Base-by-base conservation (phyloP, 768 basidiomycete genomes). In the Glaciozyma antarctica region DNA sequence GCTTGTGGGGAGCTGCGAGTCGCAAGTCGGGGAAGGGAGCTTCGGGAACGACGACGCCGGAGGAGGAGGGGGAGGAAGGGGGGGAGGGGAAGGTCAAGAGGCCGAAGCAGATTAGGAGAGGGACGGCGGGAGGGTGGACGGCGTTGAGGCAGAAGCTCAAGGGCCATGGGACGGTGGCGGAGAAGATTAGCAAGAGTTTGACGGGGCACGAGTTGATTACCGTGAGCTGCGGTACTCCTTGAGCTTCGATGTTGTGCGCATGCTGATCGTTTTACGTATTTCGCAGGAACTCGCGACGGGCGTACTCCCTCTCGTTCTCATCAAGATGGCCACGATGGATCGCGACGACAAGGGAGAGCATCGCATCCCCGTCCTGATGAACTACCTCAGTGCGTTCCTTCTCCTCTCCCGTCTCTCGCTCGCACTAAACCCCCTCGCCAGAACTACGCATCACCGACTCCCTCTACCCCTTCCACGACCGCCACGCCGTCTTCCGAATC, bases 361-460 rank as follows among this genome's bases (percentile, higher is more conserved):
- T n/a, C 84, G 90, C 54, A 74, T 74, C 30, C 73, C 73, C 12
- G 66, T 74, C 49, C 66, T 73, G 13, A 67, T 73, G 61, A 71
- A 73, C 52, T 71, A 68, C 62, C 64, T 71, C 62, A 71, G 69
- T 67, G 45, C 41, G 64, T 48, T 28, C 19, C 21, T 9, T 19
- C 57, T 54, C 63, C 61, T 47, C 32, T 60, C 49, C 49, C 12
- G 0, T 9, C 1, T 3, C 5, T 5, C 21, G 21, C 21, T 32
- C 54, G 26, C 43, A 60, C 45, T 43, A 38, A 62, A 54, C 41
- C 24, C 19, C 48, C 48, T n/a, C n/a, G 6, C 74, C 84, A 88
- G 83, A 89, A 47, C 85, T 93, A 62, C 86, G 87, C 16, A 82
- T 93, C 64, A 89, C 86, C 72, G 90, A 93, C 76, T 90, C 88